Percentiles rank a stretch among this genome's conserved stretches.
Conservation (phyloP, 2,329 filamentous ascomycete genomes). For the Ambrosiella cleistominuta region DNA sequence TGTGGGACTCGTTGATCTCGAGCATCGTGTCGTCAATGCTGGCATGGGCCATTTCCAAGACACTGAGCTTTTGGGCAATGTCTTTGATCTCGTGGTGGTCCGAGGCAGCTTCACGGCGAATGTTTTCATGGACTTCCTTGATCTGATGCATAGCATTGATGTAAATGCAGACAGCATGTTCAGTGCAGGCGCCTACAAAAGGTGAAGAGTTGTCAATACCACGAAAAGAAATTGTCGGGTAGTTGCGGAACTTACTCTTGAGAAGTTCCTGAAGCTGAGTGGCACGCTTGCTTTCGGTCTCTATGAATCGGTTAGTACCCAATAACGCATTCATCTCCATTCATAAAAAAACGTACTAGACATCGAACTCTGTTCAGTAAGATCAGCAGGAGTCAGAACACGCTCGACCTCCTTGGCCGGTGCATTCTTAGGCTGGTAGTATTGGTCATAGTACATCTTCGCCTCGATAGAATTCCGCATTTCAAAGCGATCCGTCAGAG, state of each 20-base stretch:
- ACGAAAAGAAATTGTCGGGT: not conserved
- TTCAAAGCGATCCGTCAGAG: constrained; percentile 8
- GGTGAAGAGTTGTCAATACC: not conserved
- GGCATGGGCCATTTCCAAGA: constrained; percentile 8
- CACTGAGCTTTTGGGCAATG: constrained; percentile 7
- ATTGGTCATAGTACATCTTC: constrained; percentile 5
- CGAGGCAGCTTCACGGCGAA: constrained; percentile 1
- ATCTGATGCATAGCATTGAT: constrained; percentile 21
- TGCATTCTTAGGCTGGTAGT: constrained; percentile 4
- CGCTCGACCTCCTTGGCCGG: not conserved
- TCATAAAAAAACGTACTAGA: not conserved
- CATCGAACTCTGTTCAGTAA: not conserved
- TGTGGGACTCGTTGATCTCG: not conserved
- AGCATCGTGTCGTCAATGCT: constrained; percentile 5
- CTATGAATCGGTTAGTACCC: not conserved
- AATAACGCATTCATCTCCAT: not conserved
- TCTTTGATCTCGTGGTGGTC: constrained; percentile 3
- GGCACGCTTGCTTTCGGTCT: not conserved
- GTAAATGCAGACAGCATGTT: constrained; percentile 20
- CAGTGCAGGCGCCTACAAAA: constrained; percentile 7
- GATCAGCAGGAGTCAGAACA: not conserved
- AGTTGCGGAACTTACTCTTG: constrained; percentile 3
- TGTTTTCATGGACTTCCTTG: constrained; percentile 1
- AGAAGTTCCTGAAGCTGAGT: constrained; percentile 5
- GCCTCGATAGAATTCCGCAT: constrained; percentile 10